Base-by-base conservation (phyloP, 2,329 filamentous ascomycete species). In the Colletotrichum lupini region DNA sequence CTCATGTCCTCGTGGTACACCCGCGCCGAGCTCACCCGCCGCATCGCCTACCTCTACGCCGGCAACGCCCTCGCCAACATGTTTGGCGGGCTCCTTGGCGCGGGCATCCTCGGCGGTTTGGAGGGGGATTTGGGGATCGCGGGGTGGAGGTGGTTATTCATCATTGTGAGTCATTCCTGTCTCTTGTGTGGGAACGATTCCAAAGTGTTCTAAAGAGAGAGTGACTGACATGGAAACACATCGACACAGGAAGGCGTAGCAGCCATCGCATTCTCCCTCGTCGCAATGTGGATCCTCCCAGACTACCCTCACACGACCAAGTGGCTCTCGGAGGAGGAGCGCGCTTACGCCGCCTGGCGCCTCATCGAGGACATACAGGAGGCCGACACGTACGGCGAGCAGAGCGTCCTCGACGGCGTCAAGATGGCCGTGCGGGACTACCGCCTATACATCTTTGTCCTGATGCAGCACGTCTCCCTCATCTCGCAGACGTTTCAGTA, bases 401-500 rank as follows among this genome's bases (percentile, higher is more conserved):
- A 80, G 7, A 78, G 82, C 0, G 73, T 87, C 42, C 83, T 82
- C 79, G 79, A 84, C 16, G 88, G 88, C 1, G 79, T 90, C 22
- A 84, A 83, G 75, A 75, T 88, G 72, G 86, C 86, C 0, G 79
- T 89, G 22, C 81, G 79, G 6, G 88, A 90, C 75, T 85, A 85
- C 5, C 83, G 86, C 1, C 80, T 90, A 0, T 90, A 88, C 74
- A 74, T 90, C 1, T 89, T 90, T 65, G 83, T 88, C 1, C 80
- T 90, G 26, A 80, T 90, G 3, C 88, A 90, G 76, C 88, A 90
- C 68, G 77, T 84, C n/a, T 86, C 83, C 37, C 75, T 89, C 19
- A 79, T 89, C 1, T 84, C 85, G 0, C 87, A 90, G 76, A 88
- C 87, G 1, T 91, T 92, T 76, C 89, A 91, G 58, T 92, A 92